These are phyloP conservation scores for Plasmodium inui DNA, from an alignment of 169 alveolate genomes.

Conservation along the genomic window DNA sequence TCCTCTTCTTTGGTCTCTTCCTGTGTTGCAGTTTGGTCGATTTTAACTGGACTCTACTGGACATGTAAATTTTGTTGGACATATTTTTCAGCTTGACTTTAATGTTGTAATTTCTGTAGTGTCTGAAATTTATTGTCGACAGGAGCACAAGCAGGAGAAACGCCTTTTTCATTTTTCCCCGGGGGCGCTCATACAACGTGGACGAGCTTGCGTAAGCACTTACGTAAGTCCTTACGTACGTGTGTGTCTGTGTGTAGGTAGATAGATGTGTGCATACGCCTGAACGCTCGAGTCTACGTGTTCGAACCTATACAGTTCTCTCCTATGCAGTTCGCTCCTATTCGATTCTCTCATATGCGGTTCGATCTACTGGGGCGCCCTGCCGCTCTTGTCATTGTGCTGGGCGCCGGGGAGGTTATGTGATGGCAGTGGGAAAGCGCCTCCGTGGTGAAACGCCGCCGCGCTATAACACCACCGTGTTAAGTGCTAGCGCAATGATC, in stretches of 20 bases:
- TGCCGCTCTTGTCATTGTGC: neutral
- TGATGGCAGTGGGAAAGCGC: neutral
- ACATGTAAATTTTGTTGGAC: constrained; percentile 59
- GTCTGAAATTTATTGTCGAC: constrained; percentile 20
- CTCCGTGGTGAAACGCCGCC: neutral
- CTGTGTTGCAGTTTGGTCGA: constrained; percentile 75
- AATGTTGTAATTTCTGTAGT: constrained; percentile 39
- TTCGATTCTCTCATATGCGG: neutral
- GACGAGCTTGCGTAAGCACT: neutral
- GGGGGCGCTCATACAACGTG: neutral
- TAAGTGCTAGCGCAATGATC: neutral
- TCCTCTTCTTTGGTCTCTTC: constrained; percentile 70
- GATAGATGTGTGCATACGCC: neutral
- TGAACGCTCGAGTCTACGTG: neutral
- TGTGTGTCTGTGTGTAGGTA: neutral
- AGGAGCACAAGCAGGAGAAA: constrained; percentile 20
- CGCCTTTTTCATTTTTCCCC: constrained; percentile 48
- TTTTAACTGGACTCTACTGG: constrained; percentile 71
- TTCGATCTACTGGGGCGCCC: neutral
- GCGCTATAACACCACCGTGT: neutral
- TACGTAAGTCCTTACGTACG: neutral
- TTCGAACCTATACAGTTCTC: no score
- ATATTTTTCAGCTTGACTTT: constrained; percentile 17
- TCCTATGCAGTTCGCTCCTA: neutral
- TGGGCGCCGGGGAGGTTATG: neutral